Conservation (phyloP, 140 eudicot genomes). For the Ambrosia hybrid region DNA sequence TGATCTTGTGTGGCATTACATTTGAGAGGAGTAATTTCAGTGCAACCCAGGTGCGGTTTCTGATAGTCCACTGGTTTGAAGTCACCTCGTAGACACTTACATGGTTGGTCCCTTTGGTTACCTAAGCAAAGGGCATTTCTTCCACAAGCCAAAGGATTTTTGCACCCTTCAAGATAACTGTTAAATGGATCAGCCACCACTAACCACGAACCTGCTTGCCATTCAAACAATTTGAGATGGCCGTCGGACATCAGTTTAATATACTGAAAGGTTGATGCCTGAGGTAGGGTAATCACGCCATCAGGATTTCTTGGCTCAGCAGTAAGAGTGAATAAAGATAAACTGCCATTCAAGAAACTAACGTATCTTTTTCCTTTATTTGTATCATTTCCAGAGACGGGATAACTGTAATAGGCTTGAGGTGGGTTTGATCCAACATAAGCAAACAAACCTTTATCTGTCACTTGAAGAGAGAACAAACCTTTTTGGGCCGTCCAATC, state of each 20-base stretch:
- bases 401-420: conserved; percentile 7
- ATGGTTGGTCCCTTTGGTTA: no score
- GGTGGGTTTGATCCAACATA: conserved; percentile 24
- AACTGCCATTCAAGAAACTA: conserved; percentile 28
- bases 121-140: conserved; percentile 34
- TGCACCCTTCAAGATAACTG: conserved; percentile 26
- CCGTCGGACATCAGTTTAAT: conserved; percentile 38
- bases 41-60: conserved; percentile 35
- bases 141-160: conserved; percentile 36
- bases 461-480: conserved; percentile 17
- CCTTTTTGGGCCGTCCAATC: conserved; percentile 22
- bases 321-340: conserved; percentile 4
- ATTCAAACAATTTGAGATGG: conserved; percentile 22
- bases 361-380: conserved; percentile 9
- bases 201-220: background rate
- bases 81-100: no score
- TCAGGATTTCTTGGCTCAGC: conserved; percentile 14
- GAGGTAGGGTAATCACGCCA: background rate
- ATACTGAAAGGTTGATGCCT: conserved; percentile 28
- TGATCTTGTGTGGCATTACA: conserved; percentile 31
- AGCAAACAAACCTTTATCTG: conserved; percentile 25
- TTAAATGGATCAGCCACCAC: conserved; percentile 14
- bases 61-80: background rate
- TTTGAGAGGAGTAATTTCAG: conserved; percentile 24
- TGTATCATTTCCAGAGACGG: background rate